phyloP scores from a whole-genome alignment of 23 red algal genomes.

The Gracilariopsis chorda region DNA sequence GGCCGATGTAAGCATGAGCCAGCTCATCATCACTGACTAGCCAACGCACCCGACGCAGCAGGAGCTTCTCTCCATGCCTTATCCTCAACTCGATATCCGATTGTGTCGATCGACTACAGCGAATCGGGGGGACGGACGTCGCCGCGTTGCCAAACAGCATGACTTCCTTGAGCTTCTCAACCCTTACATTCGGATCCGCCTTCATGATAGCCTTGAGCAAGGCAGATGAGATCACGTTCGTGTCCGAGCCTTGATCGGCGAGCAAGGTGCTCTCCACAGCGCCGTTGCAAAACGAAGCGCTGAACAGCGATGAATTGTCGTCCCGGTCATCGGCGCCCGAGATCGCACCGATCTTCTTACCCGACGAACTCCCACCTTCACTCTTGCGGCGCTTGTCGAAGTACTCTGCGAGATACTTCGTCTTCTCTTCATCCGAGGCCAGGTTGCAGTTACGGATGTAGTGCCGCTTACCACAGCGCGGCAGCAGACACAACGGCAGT shows the following conservation, averaged over 20 bases:
- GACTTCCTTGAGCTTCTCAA: neutral
- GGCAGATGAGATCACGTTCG: neutral
- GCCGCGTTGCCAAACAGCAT: neutral
- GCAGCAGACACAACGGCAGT: no score
- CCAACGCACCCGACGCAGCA: constrained; percentile 26
- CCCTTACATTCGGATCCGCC: neutral
- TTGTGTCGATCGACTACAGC: neutral
- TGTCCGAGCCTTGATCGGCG: neutral
- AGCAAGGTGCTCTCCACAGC: neutral
- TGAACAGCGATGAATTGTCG: neutral
- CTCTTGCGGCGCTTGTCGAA: no score
- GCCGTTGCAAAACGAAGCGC: neutral
- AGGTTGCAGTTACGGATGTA: no score
- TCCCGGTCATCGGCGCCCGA: neutral
- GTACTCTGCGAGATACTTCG: no score
- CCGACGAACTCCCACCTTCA: neutral
- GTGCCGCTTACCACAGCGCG: no score
- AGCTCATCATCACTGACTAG: neutral
- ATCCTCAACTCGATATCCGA: neutral
- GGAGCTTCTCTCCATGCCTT: neutral
- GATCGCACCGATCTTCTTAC: neutral
- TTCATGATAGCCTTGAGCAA: neutral
- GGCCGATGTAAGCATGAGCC: neutral
- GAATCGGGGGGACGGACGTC: neutral
- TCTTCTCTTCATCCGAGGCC: no score